phyloP scores from a whole-genome alignment of 805 yeast species.

The Tetrapisispora arboricola region DNA sequence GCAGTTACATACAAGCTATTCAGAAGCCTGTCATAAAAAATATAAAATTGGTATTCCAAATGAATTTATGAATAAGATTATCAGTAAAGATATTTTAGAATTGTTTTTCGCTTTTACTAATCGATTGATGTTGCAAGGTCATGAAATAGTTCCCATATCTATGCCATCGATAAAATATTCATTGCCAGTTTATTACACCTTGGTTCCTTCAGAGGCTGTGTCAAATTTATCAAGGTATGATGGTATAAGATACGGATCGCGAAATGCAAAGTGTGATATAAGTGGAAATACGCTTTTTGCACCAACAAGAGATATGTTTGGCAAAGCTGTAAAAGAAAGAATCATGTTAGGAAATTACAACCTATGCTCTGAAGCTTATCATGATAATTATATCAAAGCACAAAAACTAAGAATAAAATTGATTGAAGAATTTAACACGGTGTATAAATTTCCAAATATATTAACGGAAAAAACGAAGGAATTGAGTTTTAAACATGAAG shows the following conservation, averaged over 20 bases:
- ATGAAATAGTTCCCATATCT: slow-evolving; percentile 50
- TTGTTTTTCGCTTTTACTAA: slow-evolving; percentile 40
- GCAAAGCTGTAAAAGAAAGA: slow-evolving; percentile 74
- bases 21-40: background rate
- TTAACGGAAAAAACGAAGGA: slow-evolving; percentile 17
- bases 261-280: slow-evolving; percentile 31
- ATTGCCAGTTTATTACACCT: slow-evolving; percentile 73
- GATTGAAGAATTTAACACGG: slow-evolving; percentile 52
- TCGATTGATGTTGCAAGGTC: slow-evolving; percentile 37
- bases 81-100: slow-evolving; percentile 37
- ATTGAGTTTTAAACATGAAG: slow-evolving; percentile 10
- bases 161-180: slow-evolving; percentile 58
- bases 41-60: slow-evolving; percentile 61
- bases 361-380: slow-evolving; percentile 58
- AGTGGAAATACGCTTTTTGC: slow-evolving; percentile 37
- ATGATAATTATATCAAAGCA: slow-evolving; percentile 70
- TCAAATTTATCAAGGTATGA: slow-evolving; percentile 86
- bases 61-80: slow-evolving; percentile 51
- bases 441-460: slow-evolving; percentile 46
- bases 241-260: slow-evolving; percentile 74
- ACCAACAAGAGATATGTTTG: slow-evolving; percentile 56
- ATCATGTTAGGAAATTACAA: slow-evolving; percentile 80
- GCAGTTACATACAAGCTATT: background rate
- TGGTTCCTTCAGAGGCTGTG: slow-evolving; percentile 90
- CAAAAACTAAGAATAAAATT: slow-evolving; percentile 51